Evolutionary conservation across 176 grass and related monocot species (phyloP), one percentile per base, ranked within the genome.

Genomic region (Aegilops tauschii): DNA sequence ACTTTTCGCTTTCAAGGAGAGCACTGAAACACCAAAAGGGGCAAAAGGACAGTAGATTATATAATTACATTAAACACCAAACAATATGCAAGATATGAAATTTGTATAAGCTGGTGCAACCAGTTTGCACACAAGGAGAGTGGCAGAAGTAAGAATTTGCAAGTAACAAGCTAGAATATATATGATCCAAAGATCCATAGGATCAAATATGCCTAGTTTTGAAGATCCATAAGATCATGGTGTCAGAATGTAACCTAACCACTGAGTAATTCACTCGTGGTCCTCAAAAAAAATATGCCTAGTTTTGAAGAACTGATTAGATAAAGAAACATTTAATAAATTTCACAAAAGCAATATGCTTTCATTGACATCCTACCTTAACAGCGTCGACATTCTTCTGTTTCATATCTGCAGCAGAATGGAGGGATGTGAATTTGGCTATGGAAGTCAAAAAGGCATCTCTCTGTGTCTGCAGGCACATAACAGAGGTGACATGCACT

Each of bases 371-470:
- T 86, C 69, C 76, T 90, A 95, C 95, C 89, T 98, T 98, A 76
- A 98, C 86, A 84, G 97, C 94, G 80, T 98, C 94, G 40, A 96
- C 87, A 87, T 96, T 98, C 81, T 96, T 98, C 69, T 98, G 97
- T 83, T 98, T 98, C 97, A 98, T 98, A 32, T 93, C 92, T 54
- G 89, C 97, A 79, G 97, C 97, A 85, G 86, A 96, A 88, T 98
- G 97, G 36, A 96, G 97, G 65, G 90, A 94, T 67, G 94, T 98
- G 65, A 98, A 98, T 91, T 98, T 98, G 50, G 97, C 97, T 80
- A 98, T 93, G 52, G 97, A 91, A 64, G 93, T 98, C 59, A 98
- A 93, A 82, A 98, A 98, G 67, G 97, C 97, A 85, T 98, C 97
- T 87, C 97, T 92, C 45, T 98, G 97, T 28, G 89, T 98, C 85